Evolutionary conservation across 2,329 filamentous ascomycete genomes (phyloP).

Genomic region (Ophiocordyceps camponoti-floridani): DNA sequence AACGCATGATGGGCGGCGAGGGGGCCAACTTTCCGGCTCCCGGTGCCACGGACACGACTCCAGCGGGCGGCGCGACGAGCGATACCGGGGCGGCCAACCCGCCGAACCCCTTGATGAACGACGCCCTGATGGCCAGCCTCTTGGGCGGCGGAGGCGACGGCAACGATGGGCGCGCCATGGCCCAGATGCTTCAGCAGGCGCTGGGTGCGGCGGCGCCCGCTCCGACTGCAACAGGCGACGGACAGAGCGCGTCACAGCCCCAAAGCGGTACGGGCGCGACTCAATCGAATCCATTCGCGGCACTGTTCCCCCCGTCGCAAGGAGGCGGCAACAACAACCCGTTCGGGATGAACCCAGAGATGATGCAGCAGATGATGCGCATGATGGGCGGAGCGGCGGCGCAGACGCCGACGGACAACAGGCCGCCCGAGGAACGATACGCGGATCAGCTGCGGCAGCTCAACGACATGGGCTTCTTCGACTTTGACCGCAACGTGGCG

Average conservation of each 20-base stretch:
- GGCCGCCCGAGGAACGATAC: slow-evolving; percentile 87
- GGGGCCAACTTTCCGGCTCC: slow-evolving; percentile 66
- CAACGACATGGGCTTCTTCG: slow-evolving; percentile 98
- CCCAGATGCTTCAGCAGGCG: slow-evolving; percentile 8
- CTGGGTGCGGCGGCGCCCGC: slow-evolving; percentile 13
- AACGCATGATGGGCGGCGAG: slow-evolving; percentile 45
- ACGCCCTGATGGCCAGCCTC: slow-evolving; percentile 11
- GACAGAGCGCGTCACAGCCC: slow-evolving; percentile 8
- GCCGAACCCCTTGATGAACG: slow-evolving; percentile 25
- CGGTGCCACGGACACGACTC: slow-evolving; percentile 76
- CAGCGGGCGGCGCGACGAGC: slow-evolving; percentile 24
- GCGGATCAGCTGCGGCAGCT: slow-evolving; percentile 78
- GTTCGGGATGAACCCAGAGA: slow-evolving; percentile 34
- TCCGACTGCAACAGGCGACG: slow-evolving; percentile 9
- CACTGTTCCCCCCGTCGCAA: slow-evolving; percentile 32
- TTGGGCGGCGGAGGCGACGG: slow-evolving; percentile 6
- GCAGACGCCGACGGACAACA: slow-evolving; percentile 52
- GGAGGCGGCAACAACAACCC: slow-evolving; percentile 15
- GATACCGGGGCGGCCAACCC: slow-evolving; percentile 11
- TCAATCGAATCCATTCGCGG: slow-evolving; percentile 48
- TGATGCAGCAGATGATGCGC: slow-evolving; percentile 35
- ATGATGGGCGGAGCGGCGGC: slow-evolving; percentile 22
- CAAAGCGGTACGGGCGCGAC: slow-evolving; percentile 7
- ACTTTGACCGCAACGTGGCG: slow-evolving; percentile 85
- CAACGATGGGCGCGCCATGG: slow-evolving; percentile 5